Evolutionary conservation across 2,329 filamentous ascomycete species (phyloP).

Genomic region (Alternaria consortialis): DNA sequence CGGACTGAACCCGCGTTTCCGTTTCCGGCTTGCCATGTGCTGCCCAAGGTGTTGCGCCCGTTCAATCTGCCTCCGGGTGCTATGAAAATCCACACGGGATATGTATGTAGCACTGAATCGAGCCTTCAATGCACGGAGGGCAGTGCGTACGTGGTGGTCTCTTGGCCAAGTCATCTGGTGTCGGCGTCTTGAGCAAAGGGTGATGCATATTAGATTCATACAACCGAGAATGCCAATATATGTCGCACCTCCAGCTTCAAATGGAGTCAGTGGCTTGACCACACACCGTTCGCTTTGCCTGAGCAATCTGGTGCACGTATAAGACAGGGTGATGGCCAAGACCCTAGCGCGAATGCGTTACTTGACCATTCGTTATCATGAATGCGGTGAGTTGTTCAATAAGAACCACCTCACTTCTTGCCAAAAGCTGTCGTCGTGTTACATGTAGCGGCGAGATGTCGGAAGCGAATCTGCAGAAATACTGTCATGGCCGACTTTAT

Average conservation of each 20-base stretch:
- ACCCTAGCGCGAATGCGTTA: constrained; percentile 1
- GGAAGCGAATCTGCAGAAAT: constrained; percentile 17
- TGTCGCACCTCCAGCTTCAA: background rate
- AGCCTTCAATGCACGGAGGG: background rate
- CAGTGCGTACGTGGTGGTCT: background rate
- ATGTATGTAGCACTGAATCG: background rate
- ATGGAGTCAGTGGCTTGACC: background rate
- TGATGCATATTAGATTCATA: constrained; percentile 6
- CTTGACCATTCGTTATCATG: background rate
- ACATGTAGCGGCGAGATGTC: constrained; percentile 4
- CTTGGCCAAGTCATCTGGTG: background rate
- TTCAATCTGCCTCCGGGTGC: background rate
- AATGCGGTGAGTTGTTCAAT: constrained; percentile 13
- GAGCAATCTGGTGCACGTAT: background rate
- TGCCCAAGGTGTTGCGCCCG: background rate
- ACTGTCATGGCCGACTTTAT: background rate
- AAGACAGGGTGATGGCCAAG: background rate
- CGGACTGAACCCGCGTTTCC: background rate
- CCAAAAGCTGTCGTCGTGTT: constrained; percentile 13
- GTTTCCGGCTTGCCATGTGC: background rate
- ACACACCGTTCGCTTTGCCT: background rate
- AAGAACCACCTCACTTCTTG: background rate
- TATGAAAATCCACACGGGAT: background rate
- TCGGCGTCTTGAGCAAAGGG: background rate
- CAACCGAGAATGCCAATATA: background rate